A percentile compares a stretch with the other conserved stretches of the same genome.
phyloP scores from a whole-genome alignment of 306 rosid species.

The Echinosophora koreensis region DNA sequence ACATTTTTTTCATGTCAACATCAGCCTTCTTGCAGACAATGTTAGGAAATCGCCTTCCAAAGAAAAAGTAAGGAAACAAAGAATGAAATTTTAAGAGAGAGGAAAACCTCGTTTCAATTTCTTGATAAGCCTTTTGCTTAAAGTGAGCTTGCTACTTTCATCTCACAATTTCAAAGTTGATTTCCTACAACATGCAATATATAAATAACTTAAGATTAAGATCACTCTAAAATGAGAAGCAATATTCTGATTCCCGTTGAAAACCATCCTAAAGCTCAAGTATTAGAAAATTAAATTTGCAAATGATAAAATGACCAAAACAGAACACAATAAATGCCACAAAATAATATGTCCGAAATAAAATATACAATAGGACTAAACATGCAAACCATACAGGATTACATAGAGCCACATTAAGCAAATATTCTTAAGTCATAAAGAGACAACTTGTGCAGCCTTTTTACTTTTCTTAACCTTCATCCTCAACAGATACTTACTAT shows the following conservation, averaged over 20 bases:
- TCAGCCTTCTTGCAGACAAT: no score
- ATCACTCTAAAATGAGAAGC: no score
- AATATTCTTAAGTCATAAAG: constrained; percentile 13
- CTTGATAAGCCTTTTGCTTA: neutral
- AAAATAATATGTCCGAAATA: constrained; percentile 38
- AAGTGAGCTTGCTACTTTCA: neutral
- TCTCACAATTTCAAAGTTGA: neutral
- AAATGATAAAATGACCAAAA: constrained; percentile 17
- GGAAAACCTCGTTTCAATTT: no score
- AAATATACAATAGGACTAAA: constrained; percentile 54
- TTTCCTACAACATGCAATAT: neutral
- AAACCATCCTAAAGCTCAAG: constrained; percentile 33
- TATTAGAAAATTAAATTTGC: neutral
- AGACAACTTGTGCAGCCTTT: constrained; percentile 41
- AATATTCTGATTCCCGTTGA: neutral
- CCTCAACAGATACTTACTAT: constrained; percentile 46
- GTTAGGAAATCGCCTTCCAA: no score
- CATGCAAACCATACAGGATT: no score
- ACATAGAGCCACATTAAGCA: constrained; percentile 43
- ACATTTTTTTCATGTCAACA: no score
- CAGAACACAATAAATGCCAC: constrained; percentile 17
- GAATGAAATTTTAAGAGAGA: no score
- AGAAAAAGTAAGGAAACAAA: no score
- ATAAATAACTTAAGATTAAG: no score
- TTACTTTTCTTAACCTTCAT: constrained; percentile 54